Conservation (phyloP, 768 basidiomycete species). For the Auricularia sp. region DNA sequence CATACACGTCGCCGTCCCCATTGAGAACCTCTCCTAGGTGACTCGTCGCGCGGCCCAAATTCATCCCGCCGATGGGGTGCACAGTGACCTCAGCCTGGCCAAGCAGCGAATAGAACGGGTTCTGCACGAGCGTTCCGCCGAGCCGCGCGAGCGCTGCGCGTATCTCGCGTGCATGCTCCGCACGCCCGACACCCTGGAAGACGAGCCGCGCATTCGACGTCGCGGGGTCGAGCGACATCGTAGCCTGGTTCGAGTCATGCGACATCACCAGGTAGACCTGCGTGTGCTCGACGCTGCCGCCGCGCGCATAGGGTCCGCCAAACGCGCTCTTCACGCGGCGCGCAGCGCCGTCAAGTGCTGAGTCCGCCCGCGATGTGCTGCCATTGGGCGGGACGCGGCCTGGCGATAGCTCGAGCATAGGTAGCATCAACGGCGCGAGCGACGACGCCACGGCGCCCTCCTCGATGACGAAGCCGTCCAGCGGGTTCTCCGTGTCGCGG, state of each 20-base stretch:
- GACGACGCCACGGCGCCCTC: constrained; percentile 5
- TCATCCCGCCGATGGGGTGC: constrained; percentile 3
- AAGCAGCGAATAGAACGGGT: constrained; percentile 3
- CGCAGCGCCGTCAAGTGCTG: background rate
- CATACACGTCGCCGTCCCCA: background rate
- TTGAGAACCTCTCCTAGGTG: constrained; percentile 2
- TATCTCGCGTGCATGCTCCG: background rate
- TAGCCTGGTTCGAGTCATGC: constrained; percentile 3
- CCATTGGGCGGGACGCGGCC: background rate
- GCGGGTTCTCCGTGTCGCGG: constrained; percentile 4
- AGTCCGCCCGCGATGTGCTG: background rate
- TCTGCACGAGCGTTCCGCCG: constrained; percentile 3
- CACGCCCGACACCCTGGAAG: constrained; percentile 2
- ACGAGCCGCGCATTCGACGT: background rate
- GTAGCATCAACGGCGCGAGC: background rate
- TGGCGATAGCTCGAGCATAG: constrained; percentile 1
- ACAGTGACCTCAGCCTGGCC: constrained; percentile 4
- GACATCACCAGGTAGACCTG: constrained; percentile 6
- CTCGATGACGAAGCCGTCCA: constrained; percentile 7
- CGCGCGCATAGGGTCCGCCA: background rate
- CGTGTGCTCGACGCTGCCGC: constrained; percentile 4
- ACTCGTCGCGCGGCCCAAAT: background rate
- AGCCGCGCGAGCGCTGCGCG: constrained; percentile 4
- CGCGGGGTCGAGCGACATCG: background rate
- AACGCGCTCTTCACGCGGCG: background rate